phyloP scores from a whole-genome alignment of 345 rosid genomes.

The Bruguiera gymnorhiza region DNA sequence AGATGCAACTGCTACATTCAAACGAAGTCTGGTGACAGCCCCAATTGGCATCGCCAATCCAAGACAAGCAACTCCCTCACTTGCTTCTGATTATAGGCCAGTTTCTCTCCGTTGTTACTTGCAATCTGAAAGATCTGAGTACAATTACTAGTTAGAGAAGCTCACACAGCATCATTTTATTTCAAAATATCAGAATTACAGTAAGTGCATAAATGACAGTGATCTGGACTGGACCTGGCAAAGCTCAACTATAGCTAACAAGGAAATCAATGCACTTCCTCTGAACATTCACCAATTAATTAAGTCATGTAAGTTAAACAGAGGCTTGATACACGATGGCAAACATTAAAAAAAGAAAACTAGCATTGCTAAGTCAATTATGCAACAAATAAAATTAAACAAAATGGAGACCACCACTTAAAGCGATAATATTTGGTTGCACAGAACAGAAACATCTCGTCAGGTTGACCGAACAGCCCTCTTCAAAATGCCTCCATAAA shows the following conservation, averaged over 20 bases:
- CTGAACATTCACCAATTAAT: not conserved
- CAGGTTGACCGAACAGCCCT: conserved; percentile 3
- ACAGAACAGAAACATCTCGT: conserved; percentile 15
- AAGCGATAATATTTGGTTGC: not conserved
- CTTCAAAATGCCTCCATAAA: not conserved
- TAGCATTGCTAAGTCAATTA: conserved; percentile 5
- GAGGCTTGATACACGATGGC: conserved; percentile 1
- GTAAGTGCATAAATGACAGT: not conserved
- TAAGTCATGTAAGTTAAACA: not conserved
- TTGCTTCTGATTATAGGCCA: too few relatives aligned
- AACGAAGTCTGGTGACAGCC: too few relatives aligned
- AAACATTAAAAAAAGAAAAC: not conserved
- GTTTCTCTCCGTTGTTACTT: too few relatives aligned
- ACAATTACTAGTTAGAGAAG: not conserved
- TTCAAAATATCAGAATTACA: not conserved
- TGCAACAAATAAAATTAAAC: not conserved
- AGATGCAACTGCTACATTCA: too few relatives aligned
- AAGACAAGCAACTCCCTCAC: too few relatives aligned
- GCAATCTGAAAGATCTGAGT: too few relatives aligned
- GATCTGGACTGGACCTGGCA: not conserved
- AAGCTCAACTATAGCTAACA: not conserved
- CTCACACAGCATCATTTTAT: not conserved
- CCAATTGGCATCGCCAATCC: too few relatives aligned
- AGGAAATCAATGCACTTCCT: not conserved
- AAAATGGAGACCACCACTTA: conserved; percentile 2